These are phyloP conservation scores for Metschnikowia dekortorum DNA, from an alignment of 805 yeast genomes.

Conservation along the genomic window DNA sequence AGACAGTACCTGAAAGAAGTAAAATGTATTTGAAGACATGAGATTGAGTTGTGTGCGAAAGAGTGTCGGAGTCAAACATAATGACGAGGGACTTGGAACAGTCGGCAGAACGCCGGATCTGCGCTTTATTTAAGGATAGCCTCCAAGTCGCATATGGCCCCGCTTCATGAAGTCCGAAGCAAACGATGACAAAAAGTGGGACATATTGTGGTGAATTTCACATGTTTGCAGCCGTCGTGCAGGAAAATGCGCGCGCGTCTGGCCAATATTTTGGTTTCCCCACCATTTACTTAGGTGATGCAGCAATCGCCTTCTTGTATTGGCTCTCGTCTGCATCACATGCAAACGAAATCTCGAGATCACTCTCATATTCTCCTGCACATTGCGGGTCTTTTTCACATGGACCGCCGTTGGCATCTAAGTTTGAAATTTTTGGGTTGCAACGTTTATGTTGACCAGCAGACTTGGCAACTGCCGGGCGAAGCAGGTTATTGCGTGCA, in stretches of 20 bases:
- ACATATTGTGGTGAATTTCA: neutral
- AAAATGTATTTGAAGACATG: constrained; percentile 9
- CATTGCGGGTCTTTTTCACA: neutral
- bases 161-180: constrained; percentile 1
- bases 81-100: neutral
- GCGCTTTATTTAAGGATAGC: neutral
- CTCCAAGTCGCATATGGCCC: neutral
- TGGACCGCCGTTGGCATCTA: neutral
- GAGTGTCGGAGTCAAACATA: neutral
- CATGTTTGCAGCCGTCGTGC: neutral
- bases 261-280: neutral
- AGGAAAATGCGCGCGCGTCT: neutral
- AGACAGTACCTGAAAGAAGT: constrained; percentile 7
- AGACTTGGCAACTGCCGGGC: neutral
- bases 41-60: neutral
- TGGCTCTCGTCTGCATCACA: constrained; percentile 19
- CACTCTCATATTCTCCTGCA: constrained; percentile 20
- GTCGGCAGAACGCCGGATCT: neutral
- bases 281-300: neutral
- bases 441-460: neutral
- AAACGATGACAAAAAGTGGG: neutral
- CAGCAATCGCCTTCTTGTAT: constrained; percentile 13
- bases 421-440: constrained; percentile 2
- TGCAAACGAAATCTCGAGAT: constrained; percentile 30
- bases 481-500: neutral